A percentile compares a stretch with the other conserved stretches of the same genome.
phyloP scores from a whole-genome alignment of 192 early-diverging fungal species.

The Coemansia guatemalensis region DNA sequence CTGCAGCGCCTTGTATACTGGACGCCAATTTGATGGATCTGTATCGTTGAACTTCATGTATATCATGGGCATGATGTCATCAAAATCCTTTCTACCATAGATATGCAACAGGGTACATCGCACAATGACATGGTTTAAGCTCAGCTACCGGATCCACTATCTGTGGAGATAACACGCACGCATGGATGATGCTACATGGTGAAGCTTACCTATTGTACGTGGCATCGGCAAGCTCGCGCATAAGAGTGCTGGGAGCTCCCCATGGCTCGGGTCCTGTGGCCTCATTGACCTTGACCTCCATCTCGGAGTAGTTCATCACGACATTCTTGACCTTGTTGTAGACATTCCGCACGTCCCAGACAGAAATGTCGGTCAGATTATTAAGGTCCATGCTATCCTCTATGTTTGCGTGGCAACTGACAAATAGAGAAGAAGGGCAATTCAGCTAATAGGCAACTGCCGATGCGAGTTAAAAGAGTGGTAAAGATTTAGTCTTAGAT shows the following conservation, averaged over 20 bases:
- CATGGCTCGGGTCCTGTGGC: conserved; percentile 93
- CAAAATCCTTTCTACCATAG: conserved; percentile 74
- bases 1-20: conserved; percentile 95
- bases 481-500: conserved; percentile 2
- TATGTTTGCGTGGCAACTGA: not conserved
- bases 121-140: not conserved
- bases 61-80: conserved; percentile 94
- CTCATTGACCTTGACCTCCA: conserved; percentile 88
- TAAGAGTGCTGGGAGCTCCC: conserved; percentile 92
- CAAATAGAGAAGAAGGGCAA: not conserved
- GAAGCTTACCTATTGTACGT: conserved; percentile 76
- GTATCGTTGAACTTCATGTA: conserved; percentile 87
- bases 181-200: not conserved
- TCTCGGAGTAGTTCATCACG: conserved; percentile 92
- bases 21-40: conserved; percentile 82
- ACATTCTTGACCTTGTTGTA: conserved; percentile 77
- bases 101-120: not conserved
- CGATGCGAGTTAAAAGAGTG: not conserved
- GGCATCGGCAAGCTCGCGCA: conserved; percentile 92
- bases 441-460: not conserved
- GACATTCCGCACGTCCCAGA: conserved; percentile 61
- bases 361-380: conserved; percentile 55
- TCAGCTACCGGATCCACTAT: not conserved
- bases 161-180: not conserved
- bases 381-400: conserved; percentile 25